Conservation (phyloP, 331 rosid species). For the Acacia pycnantha region DNA sequence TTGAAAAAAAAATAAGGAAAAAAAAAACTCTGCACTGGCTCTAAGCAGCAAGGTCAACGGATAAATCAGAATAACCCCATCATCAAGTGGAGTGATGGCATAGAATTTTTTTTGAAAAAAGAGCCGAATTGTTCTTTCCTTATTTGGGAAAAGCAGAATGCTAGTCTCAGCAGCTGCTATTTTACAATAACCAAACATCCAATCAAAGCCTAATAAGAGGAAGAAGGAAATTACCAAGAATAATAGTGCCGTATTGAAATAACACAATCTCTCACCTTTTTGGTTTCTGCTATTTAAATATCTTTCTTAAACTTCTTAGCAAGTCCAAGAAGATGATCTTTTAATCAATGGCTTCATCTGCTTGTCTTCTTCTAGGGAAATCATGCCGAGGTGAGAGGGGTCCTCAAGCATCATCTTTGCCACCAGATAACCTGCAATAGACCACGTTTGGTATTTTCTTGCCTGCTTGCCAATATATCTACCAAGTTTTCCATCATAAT, state of each 20-base stretch:
- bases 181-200: slow-evolving; percentile 65
- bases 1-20: too few relatives aligned
- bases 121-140: slow-evolving; percentile 31
- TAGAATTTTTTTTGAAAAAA: slow-evolving; percentile 6
- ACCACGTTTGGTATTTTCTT: slow-evolving; percentile 95
- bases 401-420: slow-evolving; percentile 98
- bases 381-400: slow-evolving; percentile 95
- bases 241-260: slow-evolving; percentile 45
- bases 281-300: slow-evolving; percentile 31
- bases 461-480: slow-evolving; percentile 91
- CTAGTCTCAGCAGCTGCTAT: slow-evolving; percentile 51
- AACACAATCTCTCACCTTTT: slow-evolving; percentile 50
- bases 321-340: slow-evolving; percentile 93
- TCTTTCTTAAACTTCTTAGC: slow-evolving; percentile 41
- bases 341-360: slow-evolving; percentile 84
- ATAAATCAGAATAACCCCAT: slow-evolving; percentile 26
- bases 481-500: slow-evolving; percentile 88
- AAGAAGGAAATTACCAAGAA: slow-evolving; percentile 46
- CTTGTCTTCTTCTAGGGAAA: slow-evolving; percentile 92
- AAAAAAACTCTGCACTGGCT: too few relatives aligned
- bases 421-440: slow-evolving; percentile 87
- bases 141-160: slow-evolving; percentile 46
- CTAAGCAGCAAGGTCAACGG: too few relatives aligned
- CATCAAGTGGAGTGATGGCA: slow-evolving; percentile 20
- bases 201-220: slow-evolving; percentile 51